These are phyloP conservation scores for Guillardia theta DNA, from an alignment of 78 protist genomes.

Conservation along the genomic window DNA sequence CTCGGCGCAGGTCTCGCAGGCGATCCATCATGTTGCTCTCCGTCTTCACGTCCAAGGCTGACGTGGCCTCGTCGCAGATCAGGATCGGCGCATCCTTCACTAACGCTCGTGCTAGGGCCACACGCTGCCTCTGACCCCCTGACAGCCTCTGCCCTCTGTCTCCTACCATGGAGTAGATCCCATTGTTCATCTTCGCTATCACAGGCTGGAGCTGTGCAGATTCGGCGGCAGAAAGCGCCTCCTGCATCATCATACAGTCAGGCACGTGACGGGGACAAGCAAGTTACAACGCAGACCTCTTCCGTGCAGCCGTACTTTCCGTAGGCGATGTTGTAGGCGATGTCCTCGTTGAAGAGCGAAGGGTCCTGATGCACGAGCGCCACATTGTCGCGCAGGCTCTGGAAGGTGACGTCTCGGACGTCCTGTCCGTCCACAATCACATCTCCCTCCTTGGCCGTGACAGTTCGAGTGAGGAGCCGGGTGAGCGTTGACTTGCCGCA, in stretches of 20 bases:
- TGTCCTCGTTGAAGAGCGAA: constrained; percentile 46
- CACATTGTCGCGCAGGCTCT: constrained; percentile 66
- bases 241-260: too few relatives aligned
- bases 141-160: constrained; percentile 80
- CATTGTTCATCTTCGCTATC: too few relatives aligned
- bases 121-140: constrained; percentile 94
- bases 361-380: constrained; percentile 80
- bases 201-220: too few relatives aligned
- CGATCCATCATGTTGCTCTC: background rate
- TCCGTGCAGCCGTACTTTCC: background rate
- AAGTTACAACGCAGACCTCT: background rate
- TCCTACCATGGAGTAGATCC: constrained; percentile 84
- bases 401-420: background rate
- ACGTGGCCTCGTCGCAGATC: background rate
- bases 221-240: too few relatives aligned
- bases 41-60: background rate
- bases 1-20: too few relatives aligned
- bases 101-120: constrained; percentile 93
- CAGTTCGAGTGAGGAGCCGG: constrained; percentile 46
- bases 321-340: constrained; percentile 48
- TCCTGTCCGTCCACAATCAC: background rate
- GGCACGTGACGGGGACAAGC: too few relatives aligned
- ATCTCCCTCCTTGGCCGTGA: constrained; percentile 71
- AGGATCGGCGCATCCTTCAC: constrained; percentile 82
- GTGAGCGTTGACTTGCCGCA: constrained; percentile 38